Base-by-base conservation (phyloP, 2,329 filamentous ascomycete species). In the Colletotrichum sp. region DNA sequence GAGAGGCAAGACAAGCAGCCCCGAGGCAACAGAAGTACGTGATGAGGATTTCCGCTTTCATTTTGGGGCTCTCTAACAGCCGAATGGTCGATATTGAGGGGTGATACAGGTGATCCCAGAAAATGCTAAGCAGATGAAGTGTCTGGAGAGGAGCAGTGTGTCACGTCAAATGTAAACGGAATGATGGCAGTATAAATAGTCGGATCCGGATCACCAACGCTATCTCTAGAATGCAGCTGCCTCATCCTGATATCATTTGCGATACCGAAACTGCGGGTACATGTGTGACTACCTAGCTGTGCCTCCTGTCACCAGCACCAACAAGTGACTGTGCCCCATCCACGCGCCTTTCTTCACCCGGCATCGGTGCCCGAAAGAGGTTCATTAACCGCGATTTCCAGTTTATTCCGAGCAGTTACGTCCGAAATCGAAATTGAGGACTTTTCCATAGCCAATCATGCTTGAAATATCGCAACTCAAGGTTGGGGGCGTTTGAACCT, bases 31-130 rank as follows among this genome's bases (percentile, higher is more conserved):
- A 21, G 43, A 51, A 51, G 21, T 51, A 51, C 12, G 43, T 24
- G n/a, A 51, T 24, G n/a, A 51, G 13, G 3, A 51, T 21, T 51
- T 51, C n/a, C 43, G 12, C 11, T 21, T n/a, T 51, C 43, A 51
- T 51, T 3, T 6, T 51, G 0, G 11, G 0, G 12, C 1, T 8
- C 4, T 51, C n/a, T 51, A 3, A 51, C n/a, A n/a, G n/a, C 7
- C 7, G 43, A 3, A 24, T 2, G 12, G 21, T 21, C 4, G 43
- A 51, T 51, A 11, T 51, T 21, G 43, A 21, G n/a, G n/a, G 11
- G 12, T 0, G 18, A 47, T 12, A 0, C 38, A 47, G 43, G n/a
- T 3, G 6, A 21, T 3, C 11, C 43, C 11, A 2, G n/a, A 1
- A n/a, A 6, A 24, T 6, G 43, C n/a, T 51, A 16, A 21, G 43